phyloP scores from a whole-genome alignment of 768 basidiomycete genomes.

The Mycena polygramma region DNA sequence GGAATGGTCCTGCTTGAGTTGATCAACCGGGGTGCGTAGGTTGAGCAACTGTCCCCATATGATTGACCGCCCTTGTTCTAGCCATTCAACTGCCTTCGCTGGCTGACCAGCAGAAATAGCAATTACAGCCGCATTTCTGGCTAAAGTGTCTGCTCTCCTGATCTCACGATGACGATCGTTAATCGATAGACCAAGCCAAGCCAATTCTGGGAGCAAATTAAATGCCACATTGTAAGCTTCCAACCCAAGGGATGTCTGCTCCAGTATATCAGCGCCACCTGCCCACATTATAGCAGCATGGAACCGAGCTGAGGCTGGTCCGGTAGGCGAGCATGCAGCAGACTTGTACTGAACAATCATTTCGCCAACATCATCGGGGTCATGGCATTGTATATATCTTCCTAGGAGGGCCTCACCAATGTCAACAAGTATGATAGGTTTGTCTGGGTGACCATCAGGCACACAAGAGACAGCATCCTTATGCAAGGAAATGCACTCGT shows the following conservation, averaged over 20 bases:
- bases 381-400: conserved; percentile 18
- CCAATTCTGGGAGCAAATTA: neutral
- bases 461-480: neutral
- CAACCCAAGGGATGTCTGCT: neutral
- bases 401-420: conserved; percentile 11
- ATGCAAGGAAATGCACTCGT: neutral
- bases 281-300: neutral
- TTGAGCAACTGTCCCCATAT: neutral
- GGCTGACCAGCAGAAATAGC: neutral
- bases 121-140: neutral
- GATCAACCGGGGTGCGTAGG: neutral
- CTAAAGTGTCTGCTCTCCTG: neutral
- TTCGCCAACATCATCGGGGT: conserved; percentile 16
- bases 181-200: neutral
- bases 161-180: neutral
- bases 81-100: neutral
- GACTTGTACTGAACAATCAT: neutral
- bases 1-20: neutral
- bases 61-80: neutral
- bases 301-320: neutral
- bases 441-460: conserved; percentile 19
- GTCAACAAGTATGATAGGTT: neutral
- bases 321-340: neutral
- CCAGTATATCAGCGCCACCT: neutral
- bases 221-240: neutral